Evolutionary conservation across 2,329 filamentous ascomycete genomes (phyloP).

Genomic region (Colletotrichum sublineola): DNA sequence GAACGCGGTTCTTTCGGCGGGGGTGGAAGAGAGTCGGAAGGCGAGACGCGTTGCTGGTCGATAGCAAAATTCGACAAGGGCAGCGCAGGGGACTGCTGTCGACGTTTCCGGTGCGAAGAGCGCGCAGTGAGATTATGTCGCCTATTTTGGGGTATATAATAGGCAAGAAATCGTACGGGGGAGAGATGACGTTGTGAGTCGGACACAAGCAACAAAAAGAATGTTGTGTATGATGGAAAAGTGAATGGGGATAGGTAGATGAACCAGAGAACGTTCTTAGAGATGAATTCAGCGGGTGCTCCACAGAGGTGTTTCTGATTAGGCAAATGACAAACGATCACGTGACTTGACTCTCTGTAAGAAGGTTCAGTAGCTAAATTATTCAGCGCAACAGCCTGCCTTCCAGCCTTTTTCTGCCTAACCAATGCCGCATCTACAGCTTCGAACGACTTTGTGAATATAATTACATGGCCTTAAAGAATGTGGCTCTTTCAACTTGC

Average conservation of each 20-base stretch:
- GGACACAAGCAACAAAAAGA: constrained; percentile 28
- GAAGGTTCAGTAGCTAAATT: constrained; percentile 23
- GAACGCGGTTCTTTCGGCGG: constrained; percentile 9
- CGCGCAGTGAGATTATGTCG: neutral
- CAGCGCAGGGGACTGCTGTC: constrained; percentile 9
- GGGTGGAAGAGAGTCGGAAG: constrained; percentile 22
- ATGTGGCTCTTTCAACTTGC: neutral
- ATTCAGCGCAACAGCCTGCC: constrained; percentile 19
- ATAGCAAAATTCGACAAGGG: constrained; percentile 19
- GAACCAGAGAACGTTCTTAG: constrained; percentile 25
- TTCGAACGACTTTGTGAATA: neutral
- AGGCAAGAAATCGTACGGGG: neutral
- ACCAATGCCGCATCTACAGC: constrained; percentile 2
- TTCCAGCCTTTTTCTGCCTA: neutral
- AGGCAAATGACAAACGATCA: neutral
- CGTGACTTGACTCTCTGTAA: neutral
- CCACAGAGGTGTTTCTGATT: constrained; percentile 21
- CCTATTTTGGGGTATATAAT: constrained; percentile 30
- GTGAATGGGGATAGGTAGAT: constrained; percentile 1
- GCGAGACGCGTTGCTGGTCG: constrained; percentile 30
- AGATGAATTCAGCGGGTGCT: constrained; percentile 18
- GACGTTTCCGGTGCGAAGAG: neutral
- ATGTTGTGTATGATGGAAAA: constrained; percentile 34
- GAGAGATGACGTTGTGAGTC: constrained; percentile 16
- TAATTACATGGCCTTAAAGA: neutral